These are phyloP conservation scores for Penicillium verhagenii DNA, from an alignment of 495 filamentous ascomycete species.

Conservation along the genomic window DNA sequence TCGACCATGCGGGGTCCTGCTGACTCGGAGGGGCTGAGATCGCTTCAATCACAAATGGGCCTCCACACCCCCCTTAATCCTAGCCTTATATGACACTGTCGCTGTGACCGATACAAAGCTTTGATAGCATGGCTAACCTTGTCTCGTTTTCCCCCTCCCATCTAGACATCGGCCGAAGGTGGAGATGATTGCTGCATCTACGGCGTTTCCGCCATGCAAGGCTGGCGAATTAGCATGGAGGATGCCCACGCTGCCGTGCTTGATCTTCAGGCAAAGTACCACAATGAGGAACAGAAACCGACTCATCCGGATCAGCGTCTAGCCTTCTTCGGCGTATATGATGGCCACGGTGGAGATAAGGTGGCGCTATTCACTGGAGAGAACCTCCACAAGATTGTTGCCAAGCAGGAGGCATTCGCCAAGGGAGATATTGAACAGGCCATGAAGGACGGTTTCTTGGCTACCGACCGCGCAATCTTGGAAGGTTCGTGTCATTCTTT, in stretches of 20 bases:
- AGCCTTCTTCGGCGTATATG: slow-evolving; percentile 97
- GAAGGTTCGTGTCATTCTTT: slow-evolving; percentile 64
- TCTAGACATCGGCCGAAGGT: slow-evolving; percentile 80
- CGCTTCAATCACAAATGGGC: slow-evolving; percentile 6
- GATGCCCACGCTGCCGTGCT: slow-evolving; percentile 89
- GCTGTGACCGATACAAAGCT: background rate
- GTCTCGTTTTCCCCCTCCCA: background rate
- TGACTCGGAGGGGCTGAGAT: slow-evolving; percentile 24
- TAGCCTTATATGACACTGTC: background rate
- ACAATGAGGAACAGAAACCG: slow-evolving; percentile 55
- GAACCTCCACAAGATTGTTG: slow-evolving; percentile 88
- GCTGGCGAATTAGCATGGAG: slow-evolving; percentile 99
- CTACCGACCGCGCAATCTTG: slow-evolving; percentile 92
- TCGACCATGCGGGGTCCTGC: slow-evolving; percentile 28
- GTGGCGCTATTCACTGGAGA: slow-evolving; percentile 92
- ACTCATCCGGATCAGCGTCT: slow-evolving; percentile 66
- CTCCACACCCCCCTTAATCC: background rate
- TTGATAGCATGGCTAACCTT: background rate
- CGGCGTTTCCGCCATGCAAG: slow-evolving; percentile 97
- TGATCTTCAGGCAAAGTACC: slow-evolving; percentile 70
- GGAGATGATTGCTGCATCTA: slow-evolving; percentile 90
- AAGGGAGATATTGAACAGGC: slow-evolving; percentile 90
- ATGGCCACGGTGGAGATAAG: slow-evolving; percentile 96
- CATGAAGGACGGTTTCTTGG: slow-evolving; percentile 94
- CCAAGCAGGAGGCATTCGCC: slow-evolving; percentile 91